A percentile compares a stretch with the other conserved stretches of the same genome.
Evolutionary conservation across 345 rosid genomes (phyloP).

Genomic region (Cardamine occulta): DNA sequence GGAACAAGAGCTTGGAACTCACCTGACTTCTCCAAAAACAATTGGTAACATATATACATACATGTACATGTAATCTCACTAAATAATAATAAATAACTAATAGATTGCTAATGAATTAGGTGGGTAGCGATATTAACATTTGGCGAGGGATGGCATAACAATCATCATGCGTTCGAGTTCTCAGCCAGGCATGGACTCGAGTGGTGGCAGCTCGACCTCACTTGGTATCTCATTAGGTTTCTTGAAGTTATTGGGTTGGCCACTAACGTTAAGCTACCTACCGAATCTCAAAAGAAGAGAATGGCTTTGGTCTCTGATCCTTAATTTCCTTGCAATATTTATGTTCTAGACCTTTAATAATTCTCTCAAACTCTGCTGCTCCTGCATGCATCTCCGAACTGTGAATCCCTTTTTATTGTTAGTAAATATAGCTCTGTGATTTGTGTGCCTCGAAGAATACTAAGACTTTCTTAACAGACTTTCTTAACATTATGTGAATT

Average conservation of each 20-base stretch:
- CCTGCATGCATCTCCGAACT: no score
- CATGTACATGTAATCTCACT: neutral
- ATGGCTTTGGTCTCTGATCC: conserved; percentile 41
- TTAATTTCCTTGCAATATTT: neutral
- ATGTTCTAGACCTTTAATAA: neutral
- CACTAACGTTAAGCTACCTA: conserved; percentile 64
- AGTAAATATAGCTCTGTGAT: no score
- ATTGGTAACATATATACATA: conserved; percentile 45
- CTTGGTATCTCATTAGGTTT: conserved; percentile 65
- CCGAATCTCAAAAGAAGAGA: conserved; percentile 52
- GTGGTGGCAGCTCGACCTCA: conserved; percentile 81
- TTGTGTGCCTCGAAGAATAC: no score
- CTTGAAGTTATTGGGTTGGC: conserved; percentile 69
- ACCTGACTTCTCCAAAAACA: conserved; percentile 71
- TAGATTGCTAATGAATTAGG: no score
- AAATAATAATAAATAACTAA: no score
- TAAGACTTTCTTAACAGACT: no score
- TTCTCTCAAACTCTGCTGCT: neutral
- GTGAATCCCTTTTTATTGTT: no score
- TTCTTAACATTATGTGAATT: no score
- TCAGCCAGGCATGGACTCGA: conserved; percentile 79
- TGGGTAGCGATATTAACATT: conserved; percentile 33
- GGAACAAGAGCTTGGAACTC: conserved; percentile 77
- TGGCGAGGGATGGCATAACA: conserved; percentile 93
- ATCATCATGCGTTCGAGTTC: conserved; percentile 61